Conservation (phyloP, 345 rosid species). For the Turritis glabra region DNA sequence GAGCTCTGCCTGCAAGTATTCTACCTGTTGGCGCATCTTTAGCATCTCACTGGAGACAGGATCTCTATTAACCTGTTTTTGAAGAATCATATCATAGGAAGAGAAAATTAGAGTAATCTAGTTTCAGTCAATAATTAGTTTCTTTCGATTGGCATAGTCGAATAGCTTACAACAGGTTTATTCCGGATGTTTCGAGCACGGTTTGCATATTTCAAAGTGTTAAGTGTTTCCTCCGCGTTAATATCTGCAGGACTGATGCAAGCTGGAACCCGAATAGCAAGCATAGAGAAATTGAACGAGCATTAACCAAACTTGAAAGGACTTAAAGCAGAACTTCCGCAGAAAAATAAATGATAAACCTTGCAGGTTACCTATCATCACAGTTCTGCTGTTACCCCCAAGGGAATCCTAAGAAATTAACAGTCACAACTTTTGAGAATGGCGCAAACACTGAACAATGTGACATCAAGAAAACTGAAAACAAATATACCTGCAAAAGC, state of each 20-base stretch:
- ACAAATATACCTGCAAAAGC: conserved; percentile 77
- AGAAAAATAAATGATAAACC: background rate
- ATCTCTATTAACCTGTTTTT: conserved; percentile 83
- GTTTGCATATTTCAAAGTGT: conserved; percentile 96
- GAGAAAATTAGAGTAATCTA: background rate
- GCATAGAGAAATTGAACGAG: background rate
- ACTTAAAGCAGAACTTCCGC: background rate
- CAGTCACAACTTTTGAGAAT: conserved; percentile 3
- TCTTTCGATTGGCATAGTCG: background rate
- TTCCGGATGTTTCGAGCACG: conserved; percentile 98
- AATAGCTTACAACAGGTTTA: conserved; percentile 89
- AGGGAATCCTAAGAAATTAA: conserved; percentile 77
- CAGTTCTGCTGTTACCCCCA: conserved; percentile 99
- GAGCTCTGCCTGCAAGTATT: conserved; percentile 95
- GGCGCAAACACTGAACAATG: background rate
- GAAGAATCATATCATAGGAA: background rate
- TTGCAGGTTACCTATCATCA: conserved; percentile 78
- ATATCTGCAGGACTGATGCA: conserved; percentile 99
- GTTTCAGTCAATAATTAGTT: background rate
- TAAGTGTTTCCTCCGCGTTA: conserved; percentile 97
- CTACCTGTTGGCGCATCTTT: conserved; percentile 95
- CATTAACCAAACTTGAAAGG: background rate
- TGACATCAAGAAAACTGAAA: background rate
- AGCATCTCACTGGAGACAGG: conserved; percentile 96
- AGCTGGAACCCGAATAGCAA: conserved; percentile 49